A percentile compares a stretch with the other conserved stretches of the same genome.
phyloP scores from a whole-genome alignment of 2,329 filamentous ascomycete species.

The Plectosphaerella sp. region DNA sequence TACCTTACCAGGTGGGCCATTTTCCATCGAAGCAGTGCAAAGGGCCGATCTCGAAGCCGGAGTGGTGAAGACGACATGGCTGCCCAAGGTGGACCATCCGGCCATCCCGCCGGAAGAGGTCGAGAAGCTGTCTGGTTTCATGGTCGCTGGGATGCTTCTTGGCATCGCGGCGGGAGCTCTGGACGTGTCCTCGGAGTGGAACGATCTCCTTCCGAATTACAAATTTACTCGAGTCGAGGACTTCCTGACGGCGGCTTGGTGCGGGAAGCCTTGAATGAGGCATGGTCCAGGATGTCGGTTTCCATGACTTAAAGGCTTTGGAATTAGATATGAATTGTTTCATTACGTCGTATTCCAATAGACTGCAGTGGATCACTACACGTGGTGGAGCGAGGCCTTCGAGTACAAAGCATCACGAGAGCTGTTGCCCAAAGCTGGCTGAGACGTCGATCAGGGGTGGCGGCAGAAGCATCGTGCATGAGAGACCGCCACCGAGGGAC shows the following conservation, averaged over 20 bases:
- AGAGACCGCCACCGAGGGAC: no score
- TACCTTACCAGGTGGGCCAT: neutral
- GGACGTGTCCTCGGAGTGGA: conserved; percentile 38
- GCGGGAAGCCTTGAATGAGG: conserved; percentile 21
- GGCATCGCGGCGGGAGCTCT: conserved; percentile 27
- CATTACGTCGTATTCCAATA: no score
- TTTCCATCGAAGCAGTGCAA: conserved; percentile 37
- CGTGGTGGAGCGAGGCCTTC: no score
- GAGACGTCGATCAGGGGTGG: no score
- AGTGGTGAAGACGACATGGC: conserved; percentile 33
- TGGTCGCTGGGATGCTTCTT: conserved; percentile 26
- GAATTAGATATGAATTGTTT: no score
- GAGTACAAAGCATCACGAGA: no score
- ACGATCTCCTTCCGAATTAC: conserved; percentile 37
- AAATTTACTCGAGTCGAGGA: conserved; percentile 34
- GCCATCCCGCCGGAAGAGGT: conserved; percentile 15
- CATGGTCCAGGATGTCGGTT: no score
- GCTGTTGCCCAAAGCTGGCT: no score
- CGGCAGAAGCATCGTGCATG: no score
- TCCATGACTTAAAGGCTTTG: no score
- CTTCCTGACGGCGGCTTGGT: conserved; percentile 36
- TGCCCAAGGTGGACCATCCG: conserved; percentile 21
- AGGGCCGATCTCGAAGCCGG: conserved; percentile 42
- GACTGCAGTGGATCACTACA: no score
- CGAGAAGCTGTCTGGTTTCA: conserved; percentile 3